A percentile compares a stretch with the other conserved stretches of the same genome.
These are phyloP conservation scores for Pestalotiopsis sp. DNA, from an alignment of 2,329 filamentous ascomycete species.

Conservation along the genomic window DNA sequence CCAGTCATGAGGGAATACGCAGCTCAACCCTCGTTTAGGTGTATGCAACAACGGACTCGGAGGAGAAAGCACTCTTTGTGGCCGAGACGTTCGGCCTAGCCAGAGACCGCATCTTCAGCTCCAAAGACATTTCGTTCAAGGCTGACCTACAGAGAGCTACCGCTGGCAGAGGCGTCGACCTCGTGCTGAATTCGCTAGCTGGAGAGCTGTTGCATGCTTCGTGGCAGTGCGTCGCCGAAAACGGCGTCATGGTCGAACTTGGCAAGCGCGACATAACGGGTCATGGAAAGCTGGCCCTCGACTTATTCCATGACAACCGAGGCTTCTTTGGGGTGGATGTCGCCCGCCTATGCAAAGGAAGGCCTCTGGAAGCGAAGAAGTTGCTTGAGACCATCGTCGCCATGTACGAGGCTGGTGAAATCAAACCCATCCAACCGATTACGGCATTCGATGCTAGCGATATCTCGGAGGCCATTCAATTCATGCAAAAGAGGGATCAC, in stretches of 20 bases:
- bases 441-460: slow-evolving; percentile 22
- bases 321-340: slow-evolving; percentile 2
- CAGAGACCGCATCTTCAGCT: slow-evolving; percentile 1
- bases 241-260: slow-evolving; percentile 1
- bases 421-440: slow-evolving; percentile 20
- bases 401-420: slow-evolving; percentile 15
- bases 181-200: slow-evolving; percentile 22
- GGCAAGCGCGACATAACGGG: slow-evolving; percentile 26
- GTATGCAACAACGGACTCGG: not conserved
- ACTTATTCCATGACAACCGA: slow-evolving; percentile 26
- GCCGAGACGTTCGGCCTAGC: not conserved
- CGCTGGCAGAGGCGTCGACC: not conserved
- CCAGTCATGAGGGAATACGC: not conserved
- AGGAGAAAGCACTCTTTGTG: not conserved
- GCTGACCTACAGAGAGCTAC: not conserved
- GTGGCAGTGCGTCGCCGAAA: slow-evolving; percentile 4
- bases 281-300: slow-evolving; percentile 34
- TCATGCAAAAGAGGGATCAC: slow-evolving; percentile 37
- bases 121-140: not conserved
- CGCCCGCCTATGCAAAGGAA: not conserved
- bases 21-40: not conserved
- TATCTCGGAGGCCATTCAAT: slow-evolving; percentile 32
- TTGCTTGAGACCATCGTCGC: slow-evolving; percentile 6
- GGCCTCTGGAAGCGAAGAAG: not conserved
- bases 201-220: slow-evolving; percentile 5